Percentiles rank a stretch among this genome's conserved stretches.
These are phyloP conservation scores for Physaria fendleri DNA, from an alignment of 345 rosid species.

Conservation along the genomic window DNA sequence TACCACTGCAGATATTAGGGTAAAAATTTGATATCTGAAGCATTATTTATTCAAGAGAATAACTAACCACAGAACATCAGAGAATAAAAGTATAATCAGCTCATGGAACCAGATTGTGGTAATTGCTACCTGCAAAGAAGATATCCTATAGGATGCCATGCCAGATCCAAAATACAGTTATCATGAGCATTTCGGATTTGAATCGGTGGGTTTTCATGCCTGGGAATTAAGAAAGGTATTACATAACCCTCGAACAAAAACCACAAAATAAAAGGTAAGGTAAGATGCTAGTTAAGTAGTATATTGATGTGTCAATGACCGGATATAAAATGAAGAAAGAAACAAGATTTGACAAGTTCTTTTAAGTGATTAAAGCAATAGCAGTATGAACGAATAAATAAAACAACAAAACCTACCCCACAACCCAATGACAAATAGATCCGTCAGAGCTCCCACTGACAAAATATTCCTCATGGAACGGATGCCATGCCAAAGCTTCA, in stretches of 20 bases:
- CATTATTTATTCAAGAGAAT: not conserved
- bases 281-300: slow-evolving; percentile 9
- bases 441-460: slow-evolving; percentile 97
- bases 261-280: not conserved
- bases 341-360: not conserved
- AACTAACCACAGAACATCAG: not conserved
- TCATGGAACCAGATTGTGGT: not conserved
- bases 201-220: slow-evolving; percentile 94
- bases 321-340: not conserved
- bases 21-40: slow-evolving; percentile 13
- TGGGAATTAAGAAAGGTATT: slow-evolving; percentile 29
- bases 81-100: not conserved
- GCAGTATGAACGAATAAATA: not conserved
- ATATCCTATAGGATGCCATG: slow-evolving; percentile 99
- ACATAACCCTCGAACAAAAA: slow-evolving; percentile 3
- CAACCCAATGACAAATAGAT: slow-evolving; percentile 91
- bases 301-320: not conserved
- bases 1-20: slow-evolving; percentile 66
- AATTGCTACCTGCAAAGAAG: slow-evolving; percentile 83
- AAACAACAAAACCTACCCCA: slow-evolving; percentile 50
- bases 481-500: slow-evolving; percentile 96
- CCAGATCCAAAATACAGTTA: slow-evolving; percentile 91
- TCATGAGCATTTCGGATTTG: slow-evolving; percentile 85
- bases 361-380: not conserved
- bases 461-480: slow-evolving; percentile 95